A percentile compares a stretch with the other conserved stretches of the same genome.
phyloP scores from a whole-genome alignment of 2,329 filamentous ascomycete genomes.

The Monosporascus ibericus region DNA sequence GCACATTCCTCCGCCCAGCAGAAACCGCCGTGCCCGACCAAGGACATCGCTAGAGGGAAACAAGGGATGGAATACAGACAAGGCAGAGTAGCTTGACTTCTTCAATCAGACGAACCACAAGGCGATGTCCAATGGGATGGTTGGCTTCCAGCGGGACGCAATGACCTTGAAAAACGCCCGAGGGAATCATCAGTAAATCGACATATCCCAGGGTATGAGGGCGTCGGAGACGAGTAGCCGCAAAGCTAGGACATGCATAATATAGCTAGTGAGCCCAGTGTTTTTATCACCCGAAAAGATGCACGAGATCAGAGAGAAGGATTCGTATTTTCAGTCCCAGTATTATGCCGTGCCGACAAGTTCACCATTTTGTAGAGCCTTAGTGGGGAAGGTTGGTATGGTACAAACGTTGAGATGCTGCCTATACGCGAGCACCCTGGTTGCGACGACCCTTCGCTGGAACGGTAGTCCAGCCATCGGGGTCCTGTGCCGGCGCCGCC shows the following conservation, averaged over 20 bases:
- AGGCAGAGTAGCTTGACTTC: no score
- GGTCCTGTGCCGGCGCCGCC: slow-evolving; percentile 38
- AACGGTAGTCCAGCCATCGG: slow-evolving; percentile 62
- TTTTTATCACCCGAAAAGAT: not conserved
- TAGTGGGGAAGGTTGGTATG: slow-evolving; percentile 19
- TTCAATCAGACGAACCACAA: no score
- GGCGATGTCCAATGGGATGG: no score
- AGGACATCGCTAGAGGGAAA: no score
- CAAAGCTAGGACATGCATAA: not conserved
- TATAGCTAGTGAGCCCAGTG: not conserved
- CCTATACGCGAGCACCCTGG: slow-evolving; percentile 12
- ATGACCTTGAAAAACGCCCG: not conserved
- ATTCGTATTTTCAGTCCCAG: not conserved
- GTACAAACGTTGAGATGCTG: slow-evolving; percentile 13
- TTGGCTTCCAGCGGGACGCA: not conserved
- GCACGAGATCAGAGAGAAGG: not conserved
- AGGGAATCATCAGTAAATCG: not conserved
- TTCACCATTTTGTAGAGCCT: slow-evolving; percentile 10
- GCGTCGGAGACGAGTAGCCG: not conserved
- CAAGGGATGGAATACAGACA: no score
- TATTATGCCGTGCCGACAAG: not conserved
- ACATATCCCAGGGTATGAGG: not conserved
- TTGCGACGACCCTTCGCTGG: slow-evolving; percentile 32
- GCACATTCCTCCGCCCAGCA: no score
- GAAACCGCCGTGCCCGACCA: no score